These are phyloP conservation scores for Globisporangium viniferum DNA, from an alignment of 352 stramenopile genomes.

Conservation along the genomic window DNA sequence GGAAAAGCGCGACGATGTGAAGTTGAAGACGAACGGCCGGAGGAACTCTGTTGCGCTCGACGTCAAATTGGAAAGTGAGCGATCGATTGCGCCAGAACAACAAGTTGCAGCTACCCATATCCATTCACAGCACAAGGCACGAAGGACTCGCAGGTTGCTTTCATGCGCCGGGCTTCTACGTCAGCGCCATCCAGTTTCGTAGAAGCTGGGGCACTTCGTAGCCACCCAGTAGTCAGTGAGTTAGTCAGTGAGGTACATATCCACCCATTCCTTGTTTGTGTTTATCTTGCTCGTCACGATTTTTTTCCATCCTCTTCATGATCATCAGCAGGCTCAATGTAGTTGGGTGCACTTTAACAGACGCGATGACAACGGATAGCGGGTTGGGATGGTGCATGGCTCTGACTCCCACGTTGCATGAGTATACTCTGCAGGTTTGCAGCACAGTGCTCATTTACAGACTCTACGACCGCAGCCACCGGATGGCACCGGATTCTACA, in stretches of 20 bases:
- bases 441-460: neutral
- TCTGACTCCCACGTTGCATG: neutral
- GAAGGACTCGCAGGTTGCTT: neutral
- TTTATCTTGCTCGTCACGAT: neutral
- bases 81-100: neutral
- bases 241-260: neutral
- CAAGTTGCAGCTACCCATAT: neutral
- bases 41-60: slow-evolving; percentile 1
- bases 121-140: neutral
- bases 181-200: neutral
- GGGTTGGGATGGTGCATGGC: neutral
- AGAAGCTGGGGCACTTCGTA: neutral
- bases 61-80: slow-evolving; percentile 5
- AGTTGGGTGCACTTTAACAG: neutral
- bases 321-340: neutral
- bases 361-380: neutral
- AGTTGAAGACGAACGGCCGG: neutral
- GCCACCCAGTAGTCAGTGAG: neutral
- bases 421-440: neutral
- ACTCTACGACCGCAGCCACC: neutral
- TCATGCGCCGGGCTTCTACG: neutral
- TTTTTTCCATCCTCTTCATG: neutral
- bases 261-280: neutral
- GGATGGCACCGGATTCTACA: slow-evolving; percentile 1
- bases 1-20: neutral